Conservation (phyloP, 345 rosid genomes). For the Ceriops zippeliana region DNA sequence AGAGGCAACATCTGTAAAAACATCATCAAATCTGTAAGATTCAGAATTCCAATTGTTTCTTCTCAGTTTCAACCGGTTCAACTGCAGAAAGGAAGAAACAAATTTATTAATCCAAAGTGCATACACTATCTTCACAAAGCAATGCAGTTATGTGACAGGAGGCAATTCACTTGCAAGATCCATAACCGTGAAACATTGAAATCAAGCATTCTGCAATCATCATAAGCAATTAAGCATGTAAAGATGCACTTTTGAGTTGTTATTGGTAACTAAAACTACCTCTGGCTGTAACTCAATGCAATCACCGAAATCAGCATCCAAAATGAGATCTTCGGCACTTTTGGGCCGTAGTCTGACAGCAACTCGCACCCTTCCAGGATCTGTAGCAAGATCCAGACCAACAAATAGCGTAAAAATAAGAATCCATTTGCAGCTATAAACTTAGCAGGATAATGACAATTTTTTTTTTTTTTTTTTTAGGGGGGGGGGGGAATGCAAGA, state of each 20-base stretch:
- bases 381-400: slow-evolving; percentile 26
- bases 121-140: background rate
- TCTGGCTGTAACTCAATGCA: slow-evolving; percentile 88
- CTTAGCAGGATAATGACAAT: background rate
- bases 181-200: background rate
- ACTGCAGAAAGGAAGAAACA: slow-evolving; percentile 35
- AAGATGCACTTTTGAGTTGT: background rate
- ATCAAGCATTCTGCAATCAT: background rate
- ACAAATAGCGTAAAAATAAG: background rate
- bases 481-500: no score
- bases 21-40: slow-evolving; percentile 78
- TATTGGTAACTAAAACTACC: slow-evolving; percentile 31
- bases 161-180: background rate
- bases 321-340: slow-evolving; percentile 61
- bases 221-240: background rate
- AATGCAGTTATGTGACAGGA: background rate
- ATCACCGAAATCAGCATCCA: slow-evolving; percentile 79
- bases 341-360: slow-evolving; percentile 82
- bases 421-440: background rate
- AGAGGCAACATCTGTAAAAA: slow-evolving; percentile 73
- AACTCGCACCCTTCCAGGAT: slow-evolving; percentile 85
- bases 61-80: slow-evolving; percentile 72
- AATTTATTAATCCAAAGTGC: background rate
- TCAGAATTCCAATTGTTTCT: slow-evolving; percentile 92
- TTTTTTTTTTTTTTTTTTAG: no score